phyloP scores from a whole-genome alignment of 306 rosid species.

The Trifolium fragiferum region DNA sequence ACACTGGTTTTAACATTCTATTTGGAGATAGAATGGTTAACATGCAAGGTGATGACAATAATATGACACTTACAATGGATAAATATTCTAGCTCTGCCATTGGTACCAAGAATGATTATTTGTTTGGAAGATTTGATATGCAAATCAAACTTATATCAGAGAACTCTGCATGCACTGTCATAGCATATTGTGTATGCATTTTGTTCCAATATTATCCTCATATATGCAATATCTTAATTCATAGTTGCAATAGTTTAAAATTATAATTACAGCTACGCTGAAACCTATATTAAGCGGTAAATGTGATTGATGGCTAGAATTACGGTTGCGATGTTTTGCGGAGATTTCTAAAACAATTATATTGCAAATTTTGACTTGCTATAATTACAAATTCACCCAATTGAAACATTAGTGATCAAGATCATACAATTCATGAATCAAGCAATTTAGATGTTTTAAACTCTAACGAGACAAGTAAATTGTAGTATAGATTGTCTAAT shows the following conservation, averaged over 20 bases:
- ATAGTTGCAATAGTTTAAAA: neutral
- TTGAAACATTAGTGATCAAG: neutral
- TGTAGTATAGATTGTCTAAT: neutral
- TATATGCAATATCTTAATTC: neutral
- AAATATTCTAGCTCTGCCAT: constrained; percentile 48
- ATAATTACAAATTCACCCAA: neutral
- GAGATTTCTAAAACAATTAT: neutral
- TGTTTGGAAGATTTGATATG: constrained; percentile 58
- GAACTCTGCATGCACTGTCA: constrained; percentile 55
- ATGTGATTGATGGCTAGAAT: neutral
- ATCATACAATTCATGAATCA: neutral
- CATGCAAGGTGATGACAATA: too few relatives aligned
- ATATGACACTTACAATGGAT: constrained; percentile 45
- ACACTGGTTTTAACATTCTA: constrained; percentile 10
- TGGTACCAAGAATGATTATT: constrained; percentile 42
- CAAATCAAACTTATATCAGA: constrained; percentile 55
- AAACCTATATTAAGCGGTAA: too few relatives aligned
- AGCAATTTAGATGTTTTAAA: neutral
- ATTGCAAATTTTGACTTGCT: neutral
- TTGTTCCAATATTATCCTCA: neutral
- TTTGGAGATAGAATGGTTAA: too few relatives aligned
- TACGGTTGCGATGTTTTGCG: too few relatives aligned
- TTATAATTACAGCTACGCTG: neutral
- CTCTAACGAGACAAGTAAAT: neutral
- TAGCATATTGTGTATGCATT: constrained; percentile 50